These are phyloP conservation scores for Fusarium mundagurra DNA, from an alignment of 2,329 filamentous ascomycete genomes.

Conservation along the genomic window DNA sequence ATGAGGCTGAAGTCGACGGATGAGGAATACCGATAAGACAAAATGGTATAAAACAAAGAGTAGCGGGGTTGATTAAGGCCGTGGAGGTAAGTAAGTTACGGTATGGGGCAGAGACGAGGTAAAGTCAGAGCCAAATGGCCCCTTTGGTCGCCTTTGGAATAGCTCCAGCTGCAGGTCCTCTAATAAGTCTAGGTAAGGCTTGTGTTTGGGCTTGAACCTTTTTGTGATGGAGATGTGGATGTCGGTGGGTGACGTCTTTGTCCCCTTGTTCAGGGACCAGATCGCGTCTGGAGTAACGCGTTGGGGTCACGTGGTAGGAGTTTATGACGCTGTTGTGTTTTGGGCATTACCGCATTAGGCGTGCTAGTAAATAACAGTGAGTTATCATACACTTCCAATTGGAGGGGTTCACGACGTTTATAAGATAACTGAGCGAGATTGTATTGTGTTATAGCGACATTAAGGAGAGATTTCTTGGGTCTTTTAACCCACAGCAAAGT, in stretches of 20 bases:
- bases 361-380: neutral
- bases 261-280: constrained; percentile 19
- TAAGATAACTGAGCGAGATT: neutral
- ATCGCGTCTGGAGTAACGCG: constrained; percentile 34
- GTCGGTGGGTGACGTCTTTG: constrained; percentile 31
- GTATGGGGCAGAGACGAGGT: constrained; percentile 11
- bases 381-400: neutral
- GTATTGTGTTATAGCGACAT: neutral
- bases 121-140: constrained; percentile 24
- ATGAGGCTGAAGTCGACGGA: constrained; percentile 37
- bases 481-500: neutral
- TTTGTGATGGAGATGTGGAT: constrained; percentile 23
- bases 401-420: neutral
- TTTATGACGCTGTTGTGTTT: constrained; percentile 25
- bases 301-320: constrained; percentile 18
- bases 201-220: constrained; percentile 7
- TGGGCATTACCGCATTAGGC: constrained; percentile 14
- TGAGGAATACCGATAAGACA: constrained; percentile 17
- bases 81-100: neutral
- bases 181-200: neutral
- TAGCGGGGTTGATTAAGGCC: constrained; percentile 10
- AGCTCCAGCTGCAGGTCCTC: constrained; percentile 10
- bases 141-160: constrained; percentile 31
- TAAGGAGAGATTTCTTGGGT: neutral
- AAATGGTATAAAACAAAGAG: constrained; percentile 13